phyloP scores from a whole-genome alignment of 345 rosid species.

The Kandelia obovata region DNA sequence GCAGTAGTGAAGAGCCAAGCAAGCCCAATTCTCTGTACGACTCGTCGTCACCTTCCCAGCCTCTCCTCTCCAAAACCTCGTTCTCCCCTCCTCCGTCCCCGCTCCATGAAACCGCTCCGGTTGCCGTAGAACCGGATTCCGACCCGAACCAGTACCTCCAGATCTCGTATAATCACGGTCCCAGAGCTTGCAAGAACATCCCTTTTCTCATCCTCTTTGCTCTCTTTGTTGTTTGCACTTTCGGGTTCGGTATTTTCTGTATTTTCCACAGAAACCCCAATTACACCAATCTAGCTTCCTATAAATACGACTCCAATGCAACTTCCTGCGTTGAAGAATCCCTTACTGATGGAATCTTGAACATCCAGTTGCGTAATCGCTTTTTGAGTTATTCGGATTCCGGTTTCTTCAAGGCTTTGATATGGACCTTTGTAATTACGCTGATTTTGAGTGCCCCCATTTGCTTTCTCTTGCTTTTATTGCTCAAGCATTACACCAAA shows the following conservation, averaged over 20 bases:
- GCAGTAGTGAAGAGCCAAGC: constrained; percentile 48
- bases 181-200: constrained; percentile 72
- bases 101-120: constrained; percentile 31
- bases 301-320: constrained; percentile 46
- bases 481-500: constrained; percentile 78
- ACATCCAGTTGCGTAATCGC: background rate
- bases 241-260: constrained; percentile 73
- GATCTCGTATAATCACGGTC: constrained; percentile 75
- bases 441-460: constrained; percentile 65
- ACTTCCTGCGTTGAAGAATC: constrained; percentile 52
- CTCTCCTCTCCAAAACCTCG: constrained; percentile 62
- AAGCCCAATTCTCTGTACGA: constrained; percentile 39
- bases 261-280: constrained; percentile 53
- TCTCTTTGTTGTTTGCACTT: constrained; percentile 58
- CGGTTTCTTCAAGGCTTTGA: constrained; percentile 35
- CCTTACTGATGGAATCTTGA: background rate
- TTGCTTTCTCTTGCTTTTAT: constrained; percentile 54
- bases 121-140: constrained; percentile 33
- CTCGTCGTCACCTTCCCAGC: constrained; percentile 51
- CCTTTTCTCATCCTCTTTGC: constrained; percentile 65
- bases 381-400: constrained; percentile 31
- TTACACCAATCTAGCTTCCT: constrained; percentile 49
- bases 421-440: constrained; percentile 70
- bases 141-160: constrained; percentile 82
- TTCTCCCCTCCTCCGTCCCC: constrained; percentile 17